phyloP scores from a whole-genome alignment of 495 filamentous ascomycete genomes.

The Penicillium bialowiezense region DNA sequence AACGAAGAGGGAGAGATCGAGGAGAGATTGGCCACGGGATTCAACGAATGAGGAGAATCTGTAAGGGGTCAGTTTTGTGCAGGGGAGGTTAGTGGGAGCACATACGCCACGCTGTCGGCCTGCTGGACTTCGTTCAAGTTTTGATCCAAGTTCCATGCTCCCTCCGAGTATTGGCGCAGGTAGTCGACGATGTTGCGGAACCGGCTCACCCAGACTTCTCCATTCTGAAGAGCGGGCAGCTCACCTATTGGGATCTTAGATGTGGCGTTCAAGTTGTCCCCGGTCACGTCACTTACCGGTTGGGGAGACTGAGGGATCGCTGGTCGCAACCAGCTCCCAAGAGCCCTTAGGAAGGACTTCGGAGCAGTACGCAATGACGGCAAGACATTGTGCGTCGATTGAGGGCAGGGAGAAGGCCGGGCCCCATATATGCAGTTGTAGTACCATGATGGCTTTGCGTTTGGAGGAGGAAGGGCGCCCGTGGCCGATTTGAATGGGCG shows the following conservation, averaged over 20 bases:
- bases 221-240: slow-evolving; percentile 71
- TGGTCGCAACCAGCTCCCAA: slow-evolving; percentile 76
- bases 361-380: slow-evolving; percentile 68
- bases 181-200: slow-evolving; percentile 74
- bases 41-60: slow-evolving; percentile 62
- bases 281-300: slow-evolving; percentile 58
- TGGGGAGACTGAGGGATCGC: slow-evolving; percentile 71
- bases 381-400: slow-evolving; percentile 84
- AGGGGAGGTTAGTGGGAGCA: not conserved
- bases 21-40: slow-evolving; percentile 60
- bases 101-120: slow-evolving; percentile 57
- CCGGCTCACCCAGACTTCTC: slow-evolving; percentile 60
- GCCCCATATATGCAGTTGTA: slow-evolving; percentile 90
- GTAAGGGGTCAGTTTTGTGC: not conserved
- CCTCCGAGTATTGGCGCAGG: slow-evolving; percentile 52
- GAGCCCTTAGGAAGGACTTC: slow-evolving; percentile 52
- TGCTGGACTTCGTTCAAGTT: slow-evolving; percentile 41
- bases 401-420: slow-evolving; percentile 85
- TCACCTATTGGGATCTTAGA: slow-evolving; percentile 50
- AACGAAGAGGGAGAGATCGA: slow-evolving; percentile 83
- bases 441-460: slow-evolving; percentile 45
- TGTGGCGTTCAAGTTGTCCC: not conserved
- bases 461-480: slow-evolving; percentile 13
- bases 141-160: slow-evolving; percentile 54
- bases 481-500: slow-evolving; percentile 15